These are phyloP conservation scores for Phialocephala sp. DNA, from an alignment of 2,329 filamentous ascomycete genomes.

Conservation along the genomic window DNA sequence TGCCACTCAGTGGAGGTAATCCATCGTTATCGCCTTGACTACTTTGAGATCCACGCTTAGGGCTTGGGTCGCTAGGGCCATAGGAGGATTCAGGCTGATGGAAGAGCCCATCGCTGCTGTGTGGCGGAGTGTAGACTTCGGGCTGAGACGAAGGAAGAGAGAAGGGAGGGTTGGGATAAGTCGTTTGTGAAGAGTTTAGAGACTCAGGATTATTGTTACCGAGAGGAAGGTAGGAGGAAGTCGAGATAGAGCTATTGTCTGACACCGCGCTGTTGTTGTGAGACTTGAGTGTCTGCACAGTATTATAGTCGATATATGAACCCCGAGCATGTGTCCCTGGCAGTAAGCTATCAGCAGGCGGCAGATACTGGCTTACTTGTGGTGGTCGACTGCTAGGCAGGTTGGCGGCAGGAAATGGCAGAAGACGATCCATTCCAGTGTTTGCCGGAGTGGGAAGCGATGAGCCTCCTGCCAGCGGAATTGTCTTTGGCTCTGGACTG, in stretches of 20 bases:
- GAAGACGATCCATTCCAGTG: slow-evolving; percentile 36
- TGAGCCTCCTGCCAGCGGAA: slow-evolving; percentile 19
- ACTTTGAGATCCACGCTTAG: slow-evolving; percentile 28
- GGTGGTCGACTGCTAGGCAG: slow-evolving; percentile 15
- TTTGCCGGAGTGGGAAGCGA: slow-evolving; percentile 30
- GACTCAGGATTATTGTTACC: slow-evolving; percentile 38
- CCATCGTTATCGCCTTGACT: slow-evolving; percentile 20
- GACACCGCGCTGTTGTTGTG: slow-evolving; percentile 24
- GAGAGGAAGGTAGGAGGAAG: slow-evolving; percentile 31
- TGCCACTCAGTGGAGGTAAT: slow-evolving; percentile 17
- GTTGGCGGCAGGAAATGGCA: slow-evolving; percentile 33
- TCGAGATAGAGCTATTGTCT: slow-evolving; percentile 23
- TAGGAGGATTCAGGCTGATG: slow-evolving; percentile 29
- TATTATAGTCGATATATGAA: slow-evolving; percentile 21
- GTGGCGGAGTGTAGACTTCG: slow-evolving; percentile 30
- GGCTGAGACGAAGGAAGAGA: slow-evolving; percentile 24
- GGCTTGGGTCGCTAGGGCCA: slow-evolving; percentile 22
- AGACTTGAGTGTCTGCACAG: slow-evolving; percentile 11
- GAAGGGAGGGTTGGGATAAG: slow-evolving; percentile 16
- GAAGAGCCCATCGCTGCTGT: slow-evolving; percentile 20
- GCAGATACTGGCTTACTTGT: slow-evolving; percentile 26
- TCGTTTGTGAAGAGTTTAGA: slow-evolving; percentile 31
- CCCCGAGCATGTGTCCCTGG: slow-evolving; percentile 20
- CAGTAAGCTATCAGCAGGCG: slow-evolving; percentile 22
- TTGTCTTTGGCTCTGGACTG: slow-evolving; percentile 32